Conservation (phyloP, 2,329 filamentous ascomycete species). For the Alternaria sp. region DNA sequence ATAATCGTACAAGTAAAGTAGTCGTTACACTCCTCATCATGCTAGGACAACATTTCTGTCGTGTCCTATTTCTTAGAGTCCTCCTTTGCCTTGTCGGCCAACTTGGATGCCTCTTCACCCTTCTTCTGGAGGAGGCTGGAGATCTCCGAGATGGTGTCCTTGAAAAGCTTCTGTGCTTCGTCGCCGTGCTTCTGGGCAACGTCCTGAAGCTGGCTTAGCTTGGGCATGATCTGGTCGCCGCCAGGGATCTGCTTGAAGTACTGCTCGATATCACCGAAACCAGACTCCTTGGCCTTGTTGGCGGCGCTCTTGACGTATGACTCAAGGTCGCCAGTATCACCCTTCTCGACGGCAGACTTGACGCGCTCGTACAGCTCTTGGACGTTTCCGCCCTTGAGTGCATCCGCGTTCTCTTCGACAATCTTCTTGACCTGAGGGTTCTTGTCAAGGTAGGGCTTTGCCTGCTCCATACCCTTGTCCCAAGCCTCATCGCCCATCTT, state of each 20-base stretch:
- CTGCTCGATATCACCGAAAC: constrained; percentile 63
- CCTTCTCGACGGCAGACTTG: constrained; percentile 68
- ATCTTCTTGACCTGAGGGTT: constrained; percentile 78
- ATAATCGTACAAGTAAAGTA: constrained; percentile 16
- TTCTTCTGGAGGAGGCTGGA: constrained; percentile 47
- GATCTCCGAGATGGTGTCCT: constrained; percentile 62
- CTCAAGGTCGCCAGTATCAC: constrained; percentile 67
- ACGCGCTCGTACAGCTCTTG: constrained; percentile 70
- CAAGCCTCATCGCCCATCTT: constrained; percentile 76
- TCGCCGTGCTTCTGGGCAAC: constrained; percentile 73
- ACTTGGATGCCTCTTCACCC: constrained; percentile 41
- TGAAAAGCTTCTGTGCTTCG: constrained; percentile 74
- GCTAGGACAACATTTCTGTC: neutral
- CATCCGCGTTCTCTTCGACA: constrained; percentile 74
- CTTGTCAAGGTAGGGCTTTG: constrained; percentile 77
- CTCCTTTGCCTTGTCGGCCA: constrained; percentile 49
- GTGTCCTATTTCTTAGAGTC: constrained; percentile 45
- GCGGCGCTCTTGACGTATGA: constrained; percentile 67
- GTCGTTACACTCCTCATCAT: constrained; percentile 3
- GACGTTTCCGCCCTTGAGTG: constrained; percentile 72
- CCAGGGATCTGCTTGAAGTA: constrained; percentile 73
- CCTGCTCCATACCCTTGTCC: constrained; percentile 75
- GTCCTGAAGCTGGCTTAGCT: constrained; percentile 71
- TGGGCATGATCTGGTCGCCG: constrained; percentile 70
- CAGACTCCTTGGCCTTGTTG: constrained; percentile 66